These are phyloP conservation scores for Ogataea kodamae DNA, from an alignment of 805 yeast genomes.

Conservation along the genomic window DNA sequence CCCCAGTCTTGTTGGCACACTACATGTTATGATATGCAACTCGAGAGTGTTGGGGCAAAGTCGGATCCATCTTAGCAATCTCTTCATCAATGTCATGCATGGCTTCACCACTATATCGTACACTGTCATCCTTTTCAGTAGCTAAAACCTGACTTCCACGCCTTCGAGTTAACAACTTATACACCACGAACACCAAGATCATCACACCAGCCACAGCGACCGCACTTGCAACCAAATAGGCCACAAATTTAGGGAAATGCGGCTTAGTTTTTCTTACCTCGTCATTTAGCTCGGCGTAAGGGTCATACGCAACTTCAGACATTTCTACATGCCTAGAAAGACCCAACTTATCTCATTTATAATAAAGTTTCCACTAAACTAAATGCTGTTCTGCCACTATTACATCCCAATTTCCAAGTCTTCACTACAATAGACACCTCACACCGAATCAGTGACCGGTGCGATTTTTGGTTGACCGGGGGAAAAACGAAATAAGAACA, in stretches of 20 bases:
- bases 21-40: constrained; percentile 3
- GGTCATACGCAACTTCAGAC: constrained; percentile 7
- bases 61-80: constrained; percentile 11
- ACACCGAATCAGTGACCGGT: constrained; percentile 5
- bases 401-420: too few species aligned
- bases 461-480: too few species aligned
- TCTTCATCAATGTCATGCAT: constrained; percentile 10
- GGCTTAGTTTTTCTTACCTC: constrained; percentile 5
- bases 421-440: too few species aligned
- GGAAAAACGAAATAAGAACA: constrained; percentile 1
- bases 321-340: too few species aligned
- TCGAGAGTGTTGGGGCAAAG: constrained; percentile 5
- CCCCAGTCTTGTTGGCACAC: constrained; percentile 2
- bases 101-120: constrained; percentile 7
- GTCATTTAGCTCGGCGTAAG: constrained; percentile 1
- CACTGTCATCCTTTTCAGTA: constrained; percentile 3
- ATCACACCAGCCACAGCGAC: constrained; percentile 10
- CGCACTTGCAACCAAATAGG: constrained; percentile 5
- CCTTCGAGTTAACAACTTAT: constrained; percentile 7
- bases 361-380: too few species aligned
- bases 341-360: too few species aligned
- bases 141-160: constrained; percentile 2
- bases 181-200: constrained; percentile 9
- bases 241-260: constrained; percentile 4
- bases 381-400: too few species aligned